These are phyloP conservation scores for Xylariaceae sp. DNA, from an alignment of 2,329 filamentous ascomycete genomes.

Conservation along the genomic window DNA sequence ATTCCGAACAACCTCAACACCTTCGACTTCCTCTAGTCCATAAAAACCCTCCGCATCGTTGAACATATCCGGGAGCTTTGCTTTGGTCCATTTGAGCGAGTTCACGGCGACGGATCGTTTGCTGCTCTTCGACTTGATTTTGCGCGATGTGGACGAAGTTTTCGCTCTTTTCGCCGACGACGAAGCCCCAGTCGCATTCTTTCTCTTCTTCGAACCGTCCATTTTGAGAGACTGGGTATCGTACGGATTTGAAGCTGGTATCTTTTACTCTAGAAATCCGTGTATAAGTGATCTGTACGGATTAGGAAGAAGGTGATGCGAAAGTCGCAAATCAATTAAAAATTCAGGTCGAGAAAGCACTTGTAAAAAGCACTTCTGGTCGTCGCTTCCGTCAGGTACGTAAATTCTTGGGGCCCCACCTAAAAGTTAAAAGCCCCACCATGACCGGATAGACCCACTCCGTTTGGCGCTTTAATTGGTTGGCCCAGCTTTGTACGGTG, in stretches of 20 bases:
- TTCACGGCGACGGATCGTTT: constrained; percentile 42
- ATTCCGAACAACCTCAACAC: constrained; percentile 74
- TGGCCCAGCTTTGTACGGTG: not conserved
- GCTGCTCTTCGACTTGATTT: constrained; percentile 27
- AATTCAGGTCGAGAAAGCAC: constrained; percentile 5
- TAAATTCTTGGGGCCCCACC: not conserved
- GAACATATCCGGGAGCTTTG: constrained; percentile 68
- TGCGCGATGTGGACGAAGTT: constrained; percentile 7
- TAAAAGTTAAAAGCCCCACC: not conserved
- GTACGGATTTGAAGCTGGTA: not conserved
- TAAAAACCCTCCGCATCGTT: constrained; percentile 93
- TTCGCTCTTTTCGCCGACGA: constrained; percentile 26
- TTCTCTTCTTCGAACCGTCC: constrained; percentile 27
- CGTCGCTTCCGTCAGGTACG: not conserved
- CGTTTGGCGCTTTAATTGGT: not conserved
- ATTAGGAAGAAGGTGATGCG: not conserved
- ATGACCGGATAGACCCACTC: not conserved
- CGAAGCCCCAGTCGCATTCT: constrained; percentile 14
- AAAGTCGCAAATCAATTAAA: constrained; percentile 5
- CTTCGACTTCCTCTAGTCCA: constrained; percentile 85
- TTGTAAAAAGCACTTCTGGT: not conserved
- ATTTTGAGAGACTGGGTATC: constrained; percentile 14
- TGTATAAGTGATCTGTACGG: not conserved
- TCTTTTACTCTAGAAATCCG: not conserved
- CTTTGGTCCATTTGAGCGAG: constrained; percentile 51